A percentile compares a stretch with the other conserved stretches of the same genome.
Evolutionary conservation across 169 alveolate genomes (phyloP).

Genomic region (Plasmodium cynomolgi): DNA sequence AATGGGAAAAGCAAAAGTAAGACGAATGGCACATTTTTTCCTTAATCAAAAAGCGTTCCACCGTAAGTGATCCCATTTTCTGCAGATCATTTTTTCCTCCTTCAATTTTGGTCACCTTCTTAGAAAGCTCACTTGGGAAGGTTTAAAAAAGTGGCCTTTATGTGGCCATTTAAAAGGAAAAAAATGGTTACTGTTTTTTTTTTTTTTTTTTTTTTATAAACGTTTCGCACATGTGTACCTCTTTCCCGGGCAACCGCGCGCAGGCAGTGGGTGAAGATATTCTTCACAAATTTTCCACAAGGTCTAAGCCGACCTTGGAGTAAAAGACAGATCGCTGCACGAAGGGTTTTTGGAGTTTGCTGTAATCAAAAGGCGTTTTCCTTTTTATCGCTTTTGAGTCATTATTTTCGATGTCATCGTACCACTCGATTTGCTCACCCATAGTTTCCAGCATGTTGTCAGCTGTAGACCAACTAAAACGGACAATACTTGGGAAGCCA

Average conservation of each 20-base stretch:
- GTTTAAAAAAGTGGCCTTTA: not conserved
- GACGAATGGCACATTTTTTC: not conserved
- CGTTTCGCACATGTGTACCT: not conserved
- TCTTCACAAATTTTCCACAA: slow-evolving; percentile 39
- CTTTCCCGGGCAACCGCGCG: not conserved
- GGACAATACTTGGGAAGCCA: slow-evolving; percentile 94
- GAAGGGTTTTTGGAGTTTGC: slow-evolving; percentile 38
- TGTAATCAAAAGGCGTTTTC: slow-evolving; percentile 71
- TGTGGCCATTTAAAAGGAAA: not conserved
- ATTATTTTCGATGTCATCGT: slow-evolving; percentile 77
- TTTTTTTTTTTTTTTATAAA: not conserved
- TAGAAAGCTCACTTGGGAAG: not conserved
- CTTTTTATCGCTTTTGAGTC: slow-evolving; percentile 63
- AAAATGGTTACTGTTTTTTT: not conserved
- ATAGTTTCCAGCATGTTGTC: slow-evolving; percentile 83
- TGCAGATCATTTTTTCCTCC: not conserved
- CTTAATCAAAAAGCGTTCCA: not conserved
- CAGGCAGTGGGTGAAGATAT: not conserved
- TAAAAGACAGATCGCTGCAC: slow-evolving; percentile 44
- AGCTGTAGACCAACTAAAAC: slow-evolving; percentile 92
- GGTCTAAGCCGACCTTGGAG: slow-evolving; percentile 62
- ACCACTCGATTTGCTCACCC: slow-evolving; percentile 87
- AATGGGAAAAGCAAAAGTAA: not conserved
- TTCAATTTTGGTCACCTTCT: not conserved
- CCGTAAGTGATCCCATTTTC: not conserved